Conservation (phyloP, 306 rosid genomes). For the Crotalaria pallida region DNA sequence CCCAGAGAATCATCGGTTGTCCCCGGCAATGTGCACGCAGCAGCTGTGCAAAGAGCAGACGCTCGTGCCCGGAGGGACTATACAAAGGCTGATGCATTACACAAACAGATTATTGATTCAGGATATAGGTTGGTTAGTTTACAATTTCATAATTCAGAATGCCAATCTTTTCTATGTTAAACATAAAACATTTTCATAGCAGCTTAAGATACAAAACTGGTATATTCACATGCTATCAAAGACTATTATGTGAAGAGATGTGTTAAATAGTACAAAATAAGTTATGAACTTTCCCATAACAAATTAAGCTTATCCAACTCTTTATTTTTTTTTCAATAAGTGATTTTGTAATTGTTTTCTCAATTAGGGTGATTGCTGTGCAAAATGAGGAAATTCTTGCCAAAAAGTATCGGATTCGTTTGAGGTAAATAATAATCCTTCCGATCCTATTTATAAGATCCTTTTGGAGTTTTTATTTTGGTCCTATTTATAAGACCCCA, state of each 20-base stretch:
- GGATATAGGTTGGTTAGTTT: constrained; percentile 69
- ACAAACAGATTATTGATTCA: constrained; percentile 53
- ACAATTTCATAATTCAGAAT: background rate
- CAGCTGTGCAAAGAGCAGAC: constrained; percentile 47
- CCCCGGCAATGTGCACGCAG: constrained; percentile 50
- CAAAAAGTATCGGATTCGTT: constrained; percentile 69
- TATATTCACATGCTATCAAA: background rate
- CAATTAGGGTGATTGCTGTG: constrained; percentile 46
- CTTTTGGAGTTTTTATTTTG: too few species aligned
- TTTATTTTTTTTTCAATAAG: background rate
- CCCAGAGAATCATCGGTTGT: constrained; percentile 64
- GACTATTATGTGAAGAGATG: background rate
- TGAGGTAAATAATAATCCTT: too few species aligned
- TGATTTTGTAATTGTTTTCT: background rate
- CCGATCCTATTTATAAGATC: too few species aligned
- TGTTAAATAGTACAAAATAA: too few species aligned
- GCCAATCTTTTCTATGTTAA: background rate
- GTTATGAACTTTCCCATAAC: background rate
- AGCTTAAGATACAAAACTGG: background rate
- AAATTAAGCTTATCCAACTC: background rate
- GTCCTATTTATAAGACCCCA: too few species aligned
- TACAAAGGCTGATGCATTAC: constrained; percentile 61
- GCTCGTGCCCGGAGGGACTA: constrained; percentile 50
- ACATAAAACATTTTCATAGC: background rate
- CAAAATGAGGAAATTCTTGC: constrained; percentile 65